Percentiles rank a stretch among this genome's conserved stretches.
phyloP scores from a whole-genome alignment of 306 rosid genomes.

The Potentilla sterilis region DNA sequence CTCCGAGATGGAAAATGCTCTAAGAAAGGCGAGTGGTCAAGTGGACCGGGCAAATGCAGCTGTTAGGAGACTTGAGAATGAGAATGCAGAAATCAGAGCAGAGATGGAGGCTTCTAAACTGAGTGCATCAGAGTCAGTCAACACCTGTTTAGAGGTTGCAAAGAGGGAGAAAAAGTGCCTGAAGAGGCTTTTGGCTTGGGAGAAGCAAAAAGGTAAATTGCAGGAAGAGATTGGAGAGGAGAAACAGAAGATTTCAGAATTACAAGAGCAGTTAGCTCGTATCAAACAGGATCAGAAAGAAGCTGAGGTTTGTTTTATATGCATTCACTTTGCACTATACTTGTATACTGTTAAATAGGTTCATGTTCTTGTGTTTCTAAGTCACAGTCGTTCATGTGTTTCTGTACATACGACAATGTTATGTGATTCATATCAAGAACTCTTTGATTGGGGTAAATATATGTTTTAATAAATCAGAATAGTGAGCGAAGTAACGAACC shows the following conservation, averaged over 20 bases:
- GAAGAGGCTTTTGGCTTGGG: constrained; percentile 93
- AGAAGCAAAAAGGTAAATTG: constrained; percentile 75
- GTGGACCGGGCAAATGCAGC: constrained; percentile 90
- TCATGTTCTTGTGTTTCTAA: neutral
- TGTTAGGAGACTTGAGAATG: constrained; percentile 77
- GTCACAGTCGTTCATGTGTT: neutral
- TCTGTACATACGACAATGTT: neutral
- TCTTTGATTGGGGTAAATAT: neutral
- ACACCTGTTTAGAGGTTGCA: constrained; percentile 74
- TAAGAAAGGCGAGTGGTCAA: constrained; percentile 90
- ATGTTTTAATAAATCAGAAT: neutral
- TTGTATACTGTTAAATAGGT: neutral
- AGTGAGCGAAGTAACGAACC: neutral
- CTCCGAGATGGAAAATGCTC: constrained; percentile 89
- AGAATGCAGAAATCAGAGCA: constrained; percentile 93
- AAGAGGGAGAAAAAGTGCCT: constrained; percentile 84
- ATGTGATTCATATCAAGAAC: neutral
- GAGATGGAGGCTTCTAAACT: constrained; percentile 98
- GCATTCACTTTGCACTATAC: neutral
- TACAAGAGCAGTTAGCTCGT: constrained; percentile 50
- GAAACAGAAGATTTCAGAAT: constrained; percentile 62
- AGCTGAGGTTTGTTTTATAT: constrained; percentile 61
- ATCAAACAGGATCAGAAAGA: constrained; percentile 64
- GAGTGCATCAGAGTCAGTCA: constrained; percentile 89
- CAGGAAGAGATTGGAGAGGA: constrained; percentile 73